Conservation (phyloP, 1,139 yeast genomes). For the Lodderomyces oxycetoniae region DNA sequence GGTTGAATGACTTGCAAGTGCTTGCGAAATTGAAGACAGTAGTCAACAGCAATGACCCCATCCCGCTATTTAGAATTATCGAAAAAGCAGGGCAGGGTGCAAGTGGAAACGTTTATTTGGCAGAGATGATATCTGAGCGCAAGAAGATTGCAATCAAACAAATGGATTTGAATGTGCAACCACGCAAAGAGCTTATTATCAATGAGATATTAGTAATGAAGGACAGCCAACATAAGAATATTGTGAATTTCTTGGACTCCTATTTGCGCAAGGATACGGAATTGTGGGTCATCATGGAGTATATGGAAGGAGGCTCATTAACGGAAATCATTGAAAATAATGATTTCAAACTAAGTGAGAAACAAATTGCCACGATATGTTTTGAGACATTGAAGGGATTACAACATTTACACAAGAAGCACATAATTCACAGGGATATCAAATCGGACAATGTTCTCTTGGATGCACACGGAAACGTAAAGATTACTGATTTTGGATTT, state of each 20-base stretch:
- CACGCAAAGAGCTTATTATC: slow-evolving; percentile 85
- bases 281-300: slow-evolving; percentile 93
- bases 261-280: slow-evolving; percentile 41
- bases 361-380: slow-evolving; percentile 87
- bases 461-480: slow-evolving; percentile 83
- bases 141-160: slow-evolving; percentile 83
- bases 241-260: slow-evolving; percentile 45
- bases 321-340: slow-evolving; percentile 89
- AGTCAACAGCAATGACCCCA: slow-evolving; percentile 79
- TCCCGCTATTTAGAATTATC: slow-evolving; percentile 76
- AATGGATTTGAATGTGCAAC: slow-evolving; percentile 90
- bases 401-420: slow-evolving; percentile 84
- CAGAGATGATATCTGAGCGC: slow-evolving; percentile 50
- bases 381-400: slow-evolving; percentile 88
- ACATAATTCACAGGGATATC: slow-evolving; percentile 93
- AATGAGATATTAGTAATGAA: slow-evolving; percentile 49
- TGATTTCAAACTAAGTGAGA: slow-evolving; percentile 58
- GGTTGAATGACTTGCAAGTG: slow-evolving; percentile 81
- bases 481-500: slow-evolving; percentile 96
- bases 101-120: slow-evolving; percentile 90
- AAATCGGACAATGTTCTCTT: slow-evolving; percentile 90
- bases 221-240: slow-evolving; percentile 44
- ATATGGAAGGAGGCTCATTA: slow-evolving; percentile 74
- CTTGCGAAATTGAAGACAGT: slow-evolving; percentile 81
- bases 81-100: slow-evolving; percentile 99